These are phyloP conservation scores for Didymella exigua DNA, from an alignment of 2,329 filamentous ascomycete species.

Conservation along the genomic window DNA sequence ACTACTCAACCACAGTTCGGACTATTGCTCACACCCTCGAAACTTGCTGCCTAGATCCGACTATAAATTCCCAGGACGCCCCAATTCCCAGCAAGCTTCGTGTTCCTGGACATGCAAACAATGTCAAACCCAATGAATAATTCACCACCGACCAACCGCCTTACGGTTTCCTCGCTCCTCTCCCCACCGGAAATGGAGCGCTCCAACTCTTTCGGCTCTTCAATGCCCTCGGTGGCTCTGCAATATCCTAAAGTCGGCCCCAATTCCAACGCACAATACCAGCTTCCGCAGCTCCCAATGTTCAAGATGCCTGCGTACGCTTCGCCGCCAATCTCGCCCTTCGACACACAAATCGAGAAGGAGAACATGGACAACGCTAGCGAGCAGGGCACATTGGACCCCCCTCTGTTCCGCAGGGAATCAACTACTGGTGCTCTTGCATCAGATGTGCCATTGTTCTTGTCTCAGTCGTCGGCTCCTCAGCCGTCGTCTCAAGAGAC, in stretches of 20 bases:
- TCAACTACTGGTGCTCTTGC: conserved; percentile 32
- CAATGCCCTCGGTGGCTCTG: conserved; percentile 29
- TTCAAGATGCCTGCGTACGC: conserved; percentile 40
- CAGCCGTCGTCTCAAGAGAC: conserved; percentile 26
- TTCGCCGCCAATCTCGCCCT: conserved; percentile 50
- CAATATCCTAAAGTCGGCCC: conserved; percentile 20
- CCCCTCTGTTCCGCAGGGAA: conserved; percentile 40
- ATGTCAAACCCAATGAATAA: conserved; percentile 41
- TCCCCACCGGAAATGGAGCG: conserved; percentile 51
- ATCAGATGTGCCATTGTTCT: conserved; percentile 45
- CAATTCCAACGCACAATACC: conserved; percentile 24
- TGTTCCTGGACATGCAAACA: conserved; percentile 7
- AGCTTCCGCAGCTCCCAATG: conserved; percentile 18
- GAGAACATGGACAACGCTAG: conserved; percentile 42
- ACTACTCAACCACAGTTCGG: conserved; percentile 10
- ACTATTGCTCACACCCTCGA: background rate
- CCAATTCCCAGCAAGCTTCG: conserved; percentile 26
- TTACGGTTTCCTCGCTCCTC: conserved; percentile 48
- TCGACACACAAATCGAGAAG: conserved; percentile 43
- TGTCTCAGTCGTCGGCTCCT: conserved; percentile 9
- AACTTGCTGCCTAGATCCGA: conserved; percentile 13
- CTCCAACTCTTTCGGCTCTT: conserved; percentile 48
- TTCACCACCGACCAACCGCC: conserved; percentile 38
- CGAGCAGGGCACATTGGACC: conserved; percentile 41
- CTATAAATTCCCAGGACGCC: conserved; percentile 17